These are phyloP conservation scores for Apostasia shenzhenica DNA, from an alignment of 106 monocot species.

Conservation along the genomic window DNA sequence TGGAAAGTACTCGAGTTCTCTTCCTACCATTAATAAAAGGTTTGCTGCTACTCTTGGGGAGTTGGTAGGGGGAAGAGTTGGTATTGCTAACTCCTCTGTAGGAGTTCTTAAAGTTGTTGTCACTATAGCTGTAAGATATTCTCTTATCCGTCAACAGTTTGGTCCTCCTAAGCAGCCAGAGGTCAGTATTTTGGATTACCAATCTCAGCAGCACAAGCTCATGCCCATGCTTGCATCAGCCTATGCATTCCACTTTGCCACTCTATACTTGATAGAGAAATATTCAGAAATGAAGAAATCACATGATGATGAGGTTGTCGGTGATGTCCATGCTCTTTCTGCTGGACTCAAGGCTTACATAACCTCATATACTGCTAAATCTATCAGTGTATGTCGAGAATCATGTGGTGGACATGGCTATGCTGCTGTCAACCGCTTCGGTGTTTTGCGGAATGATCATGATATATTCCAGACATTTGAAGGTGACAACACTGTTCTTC, in stretches of 20 bases:
- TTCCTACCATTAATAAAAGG: slow-evolving; percentile 66
- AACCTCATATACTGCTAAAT: slow-evolving; percentile 89
- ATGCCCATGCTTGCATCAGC: slow-evolving; percentile 97
- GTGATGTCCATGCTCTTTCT: slow-evolving; percentile 84
- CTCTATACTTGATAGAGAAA: slow-evolving; percentile 48
- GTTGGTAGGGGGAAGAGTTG: slow-evolving; percentile 87
- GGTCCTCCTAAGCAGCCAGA: slow-evolving; percentile 83
- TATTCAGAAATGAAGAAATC: slow-evolving; percentile 82
- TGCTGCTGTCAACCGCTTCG: slow-evolving; percentile 93
- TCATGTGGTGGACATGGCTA: slow-evolving; percentile 97
- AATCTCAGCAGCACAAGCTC: slow-evolving; percentile 90
- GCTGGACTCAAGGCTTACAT: slow-evolving; percentile 91
- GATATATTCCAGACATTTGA: slow-evolving; percentile 99
- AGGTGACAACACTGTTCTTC: slow-evolving; percentile 97
- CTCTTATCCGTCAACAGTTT: slow-evolving; percentile 90
- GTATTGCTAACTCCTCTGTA: slow-evolving; percentile 69
- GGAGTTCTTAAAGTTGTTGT: slow-evolving; percentile 66
- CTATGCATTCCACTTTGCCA: slow-evolving; percentile 93
- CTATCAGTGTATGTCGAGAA: slow-evolving; percentile 77
- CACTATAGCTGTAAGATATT: slow-evolving; percentile 83
- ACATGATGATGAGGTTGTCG: slow-evolving; percentile 56
- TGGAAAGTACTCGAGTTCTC: slow-evolving; percentile 70
- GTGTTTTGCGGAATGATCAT: slow-evolving; percentile 81
- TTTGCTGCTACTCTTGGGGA: slow-evolving; percentile 94
- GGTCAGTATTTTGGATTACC: slow-evolving; percentile 85